phyloP scores from a whole-genome alignment of 176 grass and related monocot genomes.

The Phoenix roebelenii region DNA sequence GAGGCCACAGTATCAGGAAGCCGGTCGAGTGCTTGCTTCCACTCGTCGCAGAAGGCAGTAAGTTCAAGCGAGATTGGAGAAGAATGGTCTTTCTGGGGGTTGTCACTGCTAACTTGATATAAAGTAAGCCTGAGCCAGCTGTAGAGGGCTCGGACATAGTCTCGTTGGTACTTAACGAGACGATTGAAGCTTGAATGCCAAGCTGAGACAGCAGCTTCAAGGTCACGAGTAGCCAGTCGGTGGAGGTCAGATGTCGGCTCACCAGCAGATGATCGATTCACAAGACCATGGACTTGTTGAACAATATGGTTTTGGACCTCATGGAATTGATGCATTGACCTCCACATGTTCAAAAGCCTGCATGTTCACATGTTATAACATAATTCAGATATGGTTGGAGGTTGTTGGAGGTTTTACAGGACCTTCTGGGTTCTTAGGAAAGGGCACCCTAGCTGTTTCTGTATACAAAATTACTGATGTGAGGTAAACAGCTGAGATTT shows the following conservation, averaged over 20 bases:
- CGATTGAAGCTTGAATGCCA: conserved; percentile 93
- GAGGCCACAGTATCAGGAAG: conserved; percentile 91
- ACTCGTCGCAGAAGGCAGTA: conserved; percentile 86
- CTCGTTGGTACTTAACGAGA: conserved; percentile 79
- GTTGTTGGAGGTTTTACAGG: no score
- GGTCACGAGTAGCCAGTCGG: conserved; percentile 73
- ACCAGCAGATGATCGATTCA: conserved; percentile 44
- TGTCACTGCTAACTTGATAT: conserved; percentile 50
- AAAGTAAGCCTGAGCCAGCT: conserved; percentile 93
- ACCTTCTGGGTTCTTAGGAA: no score
- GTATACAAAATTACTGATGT: not conserved
- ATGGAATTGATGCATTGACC: conserved; percentile 87
- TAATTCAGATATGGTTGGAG: not conserved
- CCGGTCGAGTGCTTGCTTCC: conserved; percentile 92
- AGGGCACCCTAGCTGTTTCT: no score
- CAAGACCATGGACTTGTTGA: conserved; percentile 85
- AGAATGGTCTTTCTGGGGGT: conserved; percentile 46
- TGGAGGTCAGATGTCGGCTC: conserved; percentile 92
- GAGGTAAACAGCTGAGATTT: not conserved
- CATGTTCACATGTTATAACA: conserved; percentile 6
- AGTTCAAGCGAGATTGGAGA: conserved; percentile 61
- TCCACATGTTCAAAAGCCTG: conserved; percentile 95
- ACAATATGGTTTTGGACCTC: conserved; percentile 83
- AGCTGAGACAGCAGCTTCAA: conserved; percentile 71
- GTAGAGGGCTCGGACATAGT: conserved; percentile 67